Evolutionary conservation across 805 yeast species (phyloP), one percentile per base, ranked within the genome.

Genomic region (Pichia membranifaciens): DNA sequence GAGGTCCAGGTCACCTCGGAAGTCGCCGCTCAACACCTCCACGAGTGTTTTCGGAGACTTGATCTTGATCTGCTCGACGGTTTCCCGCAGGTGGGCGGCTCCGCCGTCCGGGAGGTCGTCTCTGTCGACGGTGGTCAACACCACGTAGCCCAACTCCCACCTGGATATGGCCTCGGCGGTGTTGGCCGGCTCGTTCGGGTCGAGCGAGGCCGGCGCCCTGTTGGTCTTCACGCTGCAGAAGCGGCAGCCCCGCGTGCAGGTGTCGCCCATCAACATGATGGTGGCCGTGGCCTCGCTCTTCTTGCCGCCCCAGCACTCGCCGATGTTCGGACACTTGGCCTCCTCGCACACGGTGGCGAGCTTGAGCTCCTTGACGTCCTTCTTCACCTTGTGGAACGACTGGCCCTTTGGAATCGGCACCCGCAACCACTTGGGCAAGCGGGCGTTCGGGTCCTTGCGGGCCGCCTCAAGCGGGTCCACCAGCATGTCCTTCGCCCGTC

Each of bases 251-350:
- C 99, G 77, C 1, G 99, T 93, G 69, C 99, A 93, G 0, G 99
- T 93, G 59, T 93, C 99, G 52, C 99, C 99, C 77, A 93, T 75
- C 49, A 93, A 73, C 99, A 93, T 93, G 57, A 93, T 93, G 2
- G 99, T 93, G 5, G 96, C 96, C 7, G 96, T 88, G 3, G 99
- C 97, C 53, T 88, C 91, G 6, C 91, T 79, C 64, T 90, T 84
- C 58, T 82, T 79, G 28, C 99, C 99, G 47, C 99, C 98, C 99
- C 99, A 93, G 68, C 99, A 93, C 65, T 93, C 99, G 44, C 98
- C 96, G 52, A 93, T 93, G 65, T 93, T 93, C n/a, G 99, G 99
- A 68, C 99, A 93, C 61, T 93, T 84, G 4, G 99, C 99, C 61
- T 93, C 99, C 67, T 93, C 98, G 68, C 99, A 93, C 28, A 93